Conservation (phyloP, 1,284 basidiomycete genomes). For the Stereum hirsutum region DNA sequence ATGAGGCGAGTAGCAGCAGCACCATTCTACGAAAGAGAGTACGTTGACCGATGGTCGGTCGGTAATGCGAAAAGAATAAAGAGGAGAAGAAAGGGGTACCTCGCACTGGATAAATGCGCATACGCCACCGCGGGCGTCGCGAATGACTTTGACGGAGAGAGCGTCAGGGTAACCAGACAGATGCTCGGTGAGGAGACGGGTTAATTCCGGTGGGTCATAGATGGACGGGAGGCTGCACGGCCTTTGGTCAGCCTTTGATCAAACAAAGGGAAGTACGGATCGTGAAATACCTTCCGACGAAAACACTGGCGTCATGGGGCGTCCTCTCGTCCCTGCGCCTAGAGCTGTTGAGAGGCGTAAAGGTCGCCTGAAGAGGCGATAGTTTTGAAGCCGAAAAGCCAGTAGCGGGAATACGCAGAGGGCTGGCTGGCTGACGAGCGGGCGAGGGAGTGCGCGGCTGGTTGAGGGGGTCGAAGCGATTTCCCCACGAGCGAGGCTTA, state of each 20-base stretch:
- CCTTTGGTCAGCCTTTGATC: constrained; percentile 6
- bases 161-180: constrained; percentile 52
- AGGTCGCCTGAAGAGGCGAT: constrained; percentile 11
- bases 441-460: too few relatives aligned
- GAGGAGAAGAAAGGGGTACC: constrained; percentile 27
- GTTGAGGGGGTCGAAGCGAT: constrained; percentile 55
- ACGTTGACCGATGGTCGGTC: background rate
- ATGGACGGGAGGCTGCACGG: constrained; percentile 55
- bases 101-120: constrained; percentile 80
- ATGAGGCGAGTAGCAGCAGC: constrained; percentile 50
- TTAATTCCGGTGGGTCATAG: constrained; percentile 53
- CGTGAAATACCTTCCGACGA: constrained; percentile 60
- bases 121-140: constrained; percentile 63
- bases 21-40: constrained; percentile 35
- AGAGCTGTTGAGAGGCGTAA: background rate
- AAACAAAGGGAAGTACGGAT: constrained; percentile 4
- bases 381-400: constrained; percentile 14
- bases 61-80: constrained; percentile 6
- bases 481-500: constrained; percentile 46
- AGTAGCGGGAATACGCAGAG: constrained; percentile 4
- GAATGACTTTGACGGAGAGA: constrained; percentile 64
- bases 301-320: constrained; percentile 68
- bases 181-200: constrained; percentile 48
- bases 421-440: constrained; percentile 22
- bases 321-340: constrained; percentile 33